Evolutionary conservation across 2,329 filamentous ascomycete species (phyloP), one percentile per base, ranked within the genome.

Genomic region (Aureobasidium melanogenum): DNA sequence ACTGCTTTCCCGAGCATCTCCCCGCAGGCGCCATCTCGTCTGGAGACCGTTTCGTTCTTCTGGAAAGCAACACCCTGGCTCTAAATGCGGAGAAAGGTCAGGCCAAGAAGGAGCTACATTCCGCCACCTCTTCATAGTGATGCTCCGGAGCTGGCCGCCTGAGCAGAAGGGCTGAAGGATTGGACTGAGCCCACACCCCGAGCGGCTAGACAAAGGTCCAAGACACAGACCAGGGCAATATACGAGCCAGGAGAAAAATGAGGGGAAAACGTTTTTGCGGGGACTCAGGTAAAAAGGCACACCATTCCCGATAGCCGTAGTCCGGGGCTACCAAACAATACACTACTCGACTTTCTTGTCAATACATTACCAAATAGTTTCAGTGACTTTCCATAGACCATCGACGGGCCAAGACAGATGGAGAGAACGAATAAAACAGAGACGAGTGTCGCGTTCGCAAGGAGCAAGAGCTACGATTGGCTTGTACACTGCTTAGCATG

Each of bases 351-450:
- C n/a, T 44, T 56, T 12, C 17, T 44, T 44, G 38, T 17, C 38
- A 56, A 43, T 43, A 43, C 52, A 56, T 56, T 56, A 56, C 52
- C 52, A 56, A 56, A 56, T 56, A 56, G 52, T 56, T 32, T 56
- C 52, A n/a, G 28, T 34, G 38, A 44, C 52, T 56, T 44, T 15
- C 26, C 9, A 10, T 28, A 41, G n/a, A 54, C 24, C 32, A 39
- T 28, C 9, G 12, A 43, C 28, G n/a, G 34, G 52, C 39, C 38
- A 44, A 56, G 52, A 10, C 26, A 19, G 38, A 3, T 22, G 26
- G 17, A 22, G n/a, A 34, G 12, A 8, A 56, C 38, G 52, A 56
- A 43, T 44, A 7, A 12, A 39, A 24, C 34, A 32, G 5, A 44
- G 38, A 44, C 38, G 6, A 17, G 10, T 30, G 17, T 32, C 10